Conservation (phyloP, 495 filamentous ascomycete species). For the Penicillium pulvis region DNA sequence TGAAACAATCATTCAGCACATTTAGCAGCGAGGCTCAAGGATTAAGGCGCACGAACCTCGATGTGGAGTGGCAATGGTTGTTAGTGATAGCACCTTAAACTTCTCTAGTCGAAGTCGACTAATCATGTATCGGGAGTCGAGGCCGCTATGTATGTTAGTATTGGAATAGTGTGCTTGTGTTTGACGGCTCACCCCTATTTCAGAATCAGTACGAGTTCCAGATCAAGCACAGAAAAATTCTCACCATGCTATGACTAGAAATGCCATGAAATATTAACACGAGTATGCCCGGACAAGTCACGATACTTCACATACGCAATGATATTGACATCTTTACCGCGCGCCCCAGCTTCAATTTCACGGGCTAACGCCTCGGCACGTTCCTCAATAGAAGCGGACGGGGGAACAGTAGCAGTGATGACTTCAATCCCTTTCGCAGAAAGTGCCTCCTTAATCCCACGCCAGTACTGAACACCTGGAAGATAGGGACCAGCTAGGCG, state of each 20-base stretch:
- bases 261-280: constrained; percentile 14
- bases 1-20: constrained; percentile 15
- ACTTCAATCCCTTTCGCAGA: constrained; percentile 72
- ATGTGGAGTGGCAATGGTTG: constrained; percentile 88
- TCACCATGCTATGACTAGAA: constrained; percentile 72
- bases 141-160: constrained; percentile 56
- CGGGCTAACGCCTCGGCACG: constrained; percentile 66
- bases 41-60: constrained; percentile 48
- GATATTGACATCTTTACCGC: constrained; percentile 80
- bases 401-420: constrained; percentile 77
- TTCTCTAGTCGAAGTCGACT: constrained; percentile 69
- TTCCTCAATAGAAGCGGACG: constrained; percentile 76
- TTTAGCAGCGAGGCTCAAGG: not conserved
- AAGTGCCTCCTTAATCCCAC: constrained; percentile 81
- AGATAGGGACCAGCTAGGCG: constrained; percentile 68
- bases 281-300: not conserved
- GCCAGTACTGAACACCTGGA: constrained; percentile 87
- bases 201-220: constrained; percentile 6
- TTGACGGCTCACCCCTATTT: constrained; percentile 47
- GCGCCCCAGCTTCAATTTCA: constrained; percentile 65
- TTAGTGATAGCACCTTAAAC: constrained; percentile 76
- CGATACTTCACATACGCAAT: constrained; percentile 64
- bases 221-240: not conserved
- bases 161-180: constrained; percentile 2
- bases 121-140: constrained; percentile 94